Evolutionary conservation across 2,329 filamentous ascomycete species (phyloP), one percentile per base, ranked within the genome.

Genomic region (Zymoseptoria ardabiliae): DNA sequence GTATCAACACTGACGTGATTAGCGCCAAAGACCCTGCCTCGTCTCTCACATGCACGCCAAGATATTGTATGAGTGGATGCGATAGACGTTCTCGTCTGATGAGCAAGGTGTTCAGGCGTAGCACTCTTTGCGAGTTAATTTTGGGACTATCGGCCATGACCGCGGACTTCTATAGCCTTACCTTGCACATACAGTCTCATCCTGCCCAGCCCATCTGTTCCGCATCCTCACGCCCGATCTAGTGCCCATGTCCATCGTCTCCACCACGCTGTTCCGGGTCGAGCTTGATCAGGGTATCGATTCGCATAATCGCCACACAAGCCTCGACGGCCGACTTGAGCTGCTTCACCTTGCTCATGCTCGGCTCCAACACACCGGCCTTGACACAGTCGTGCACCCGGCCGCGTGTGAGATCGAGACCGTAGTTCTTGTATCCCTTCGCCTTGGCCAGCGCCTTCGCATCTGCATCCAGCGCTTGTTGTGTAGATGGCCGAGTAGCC

Each of bases 391-490:
- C 94, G 58, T 92, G 87, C 60, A 97, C 90, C 74, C 91, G 93
- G 68, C 94, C 94, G 74, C 89, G 91, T 59, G 81, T 81, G 70
- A 99, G 80, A 75, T 99, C 95, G 60, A 99, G 81, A 55, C 94
- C 94, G 76, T 99, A 99, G 82, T 99, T 99, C 80, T 93, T 94
- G 82, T 97, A 99, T 69, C 89, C 90, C 85, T 96, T 97, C 79
- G 93, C 94, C 76, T 90, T 91, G 54, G 91, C 91, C 60, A 94
- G 82, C 56, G 86, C 86, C 82, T 95, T 96, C 75, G 94, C 91
- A 70, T 96, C 90, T 67, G 85, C 86, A 35, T 69, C 67, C 20
- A 66, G 63, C 56, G 65, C 60, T 61, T 67, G 63, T 58, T 66
- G 65, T 22, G 65, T 63, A 20, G 63, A 61, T 50, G 63, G 57